phyloP scores from a whole-genome alignment of 2,329 filamentous ascomycete species.

The Fusarium succisae region DNA sequence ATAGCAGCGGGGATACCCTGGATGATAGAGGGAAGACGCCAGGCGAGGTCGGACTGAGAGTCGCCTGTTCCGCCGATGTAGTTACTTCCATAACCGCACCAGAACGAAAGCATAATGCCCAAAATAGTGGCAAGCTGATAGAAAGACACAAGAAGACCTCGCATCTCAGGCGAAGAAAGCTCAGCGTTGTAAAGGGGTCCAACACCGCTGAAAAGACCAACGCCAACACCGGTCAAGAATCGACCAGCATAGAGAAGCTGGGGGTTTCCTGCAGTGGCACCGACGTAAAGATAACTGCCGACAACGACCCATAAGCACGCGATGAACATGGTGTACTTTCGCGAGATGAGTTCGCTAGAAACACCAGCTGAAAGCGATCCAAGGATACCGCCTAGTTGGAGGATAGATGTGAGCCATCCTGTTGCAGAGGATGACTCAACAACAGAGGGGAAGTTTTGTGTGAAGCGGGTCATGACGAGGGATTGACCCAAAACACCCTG shows the following conservation, averaged over 20 bases:
- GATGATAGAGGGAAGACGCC: conserved; percentile 57
- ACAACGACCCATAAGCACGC: conserved; percentile 58
- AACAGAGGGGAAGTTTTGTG: conserved; percentile 58
- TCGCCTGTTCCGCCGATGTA: conserved; percentile 59
- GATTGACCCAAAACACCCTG: conserved; percentile 64
- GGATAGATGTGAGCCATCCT: conserved; percentile 62
- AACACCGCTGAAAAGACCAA: conserved; percentile 57
- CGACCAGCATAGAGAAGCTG: conserved; percentile 57
- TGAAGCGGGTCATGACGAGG: conserved; percentile 62
- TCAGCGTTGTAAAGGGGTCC: conserved; percentile 61
- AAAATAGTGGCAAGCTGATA: conserved; percentile 62
- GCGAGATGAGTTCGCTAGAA: conserved; percentile 58
- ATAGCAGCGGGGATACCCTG: conserved; percentile 57
- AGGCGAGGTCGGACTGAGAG: conserved; percentile 52
- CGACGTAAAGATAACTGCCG: conserved; percentile 56
- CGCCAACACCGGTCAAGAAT: conserved; percentile 60
- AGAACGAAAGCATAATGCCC: conserved; percentile 60
- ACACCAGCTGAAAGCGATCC: conserved; percentile 59
- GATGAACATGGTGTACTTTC: conserved; percentile 62
- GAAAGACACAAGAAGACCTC: conserved; percentile 71
- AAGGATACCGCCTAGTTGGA: conserved; percentile 60
- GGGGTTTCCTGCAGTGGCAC: conserved; percentile 51
- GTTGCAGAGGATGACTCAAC: conserved; percentile 56
- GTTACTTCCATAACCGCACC: conserved; percentile 57
- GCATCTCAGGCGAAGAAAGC: conserved; percentile 69